Evolutionary conservation across 1,139 yeast species (phyloP).

Genomic region (Diutina scorzettiae): DNA sequence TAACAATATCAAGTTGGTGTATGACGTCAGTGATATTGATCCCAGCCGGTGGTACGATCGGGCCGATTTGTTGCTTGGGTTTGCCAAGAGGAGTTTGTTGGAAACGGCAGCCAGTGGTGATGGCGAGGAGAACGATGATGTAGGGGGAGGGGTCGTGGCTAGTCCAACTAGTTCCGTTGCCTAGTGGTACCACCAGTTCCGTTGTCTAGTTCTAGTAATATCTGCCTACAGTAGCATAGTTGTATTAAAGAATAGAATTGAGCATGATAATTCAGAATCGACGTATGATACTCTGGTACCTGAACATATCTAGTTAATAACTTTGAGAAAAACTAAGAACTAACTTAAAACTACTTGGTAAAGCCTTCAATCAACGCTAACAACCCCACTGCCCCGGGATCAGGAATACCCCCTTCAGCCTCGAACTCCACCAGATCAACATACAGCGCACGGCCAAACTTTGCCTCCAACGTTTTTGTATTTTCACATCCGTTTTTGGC

Average conservation of each 20-base stretch:
- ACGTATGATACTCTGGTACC: too few species aligned
- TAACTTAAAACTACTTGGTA: background rate
- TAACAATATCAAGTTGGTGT: conserved; percentile 4
- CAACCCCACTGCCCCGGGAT: conserved; percentile 86
- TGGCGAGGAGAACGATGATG: too few species aligned
- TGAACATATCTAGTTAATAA: too few species aligned
- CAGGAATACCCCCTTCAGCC: conserved; percentile 60
- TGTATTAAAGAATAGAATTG: too few species aligned
- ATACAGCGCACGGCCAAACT: conserved; percentile 89
- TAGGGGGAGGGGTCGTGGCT: too few species aligned
- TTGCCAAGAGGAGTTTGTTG: background rate
- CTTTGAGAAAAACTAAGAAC: background rate
- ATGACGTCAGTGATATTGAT: background rate
- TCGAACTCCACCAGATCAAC: conserved; percentile 51
- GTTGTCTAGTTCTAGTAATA: too few species aligned
- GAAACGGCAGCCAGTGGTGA: too few species aligned
- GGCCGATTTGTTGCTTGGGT: conserved; percentile 2
- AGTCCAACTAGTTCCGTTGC: too few species aligned
- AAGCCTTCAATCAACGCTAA: conserved; percentile 32
- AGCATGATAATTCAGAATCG: too few species aligned
- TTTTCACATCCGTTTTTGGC: conserved; percentile 67
- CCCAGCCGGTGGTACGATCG: conserved; percentile 3
- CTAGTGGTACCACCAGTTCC: too few species aligned
- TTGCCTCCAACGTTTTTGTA: conserved; percentile 67
- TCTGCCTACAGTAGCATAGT: too few species aligned